Percentiles rank a stretch among this genome's conserved stretches.
These are phyloP conservation scores for Cryptosporidium viatorum DNA, from an alignment of 169 alveolate species.

Conservation along the genomic window DNA sequence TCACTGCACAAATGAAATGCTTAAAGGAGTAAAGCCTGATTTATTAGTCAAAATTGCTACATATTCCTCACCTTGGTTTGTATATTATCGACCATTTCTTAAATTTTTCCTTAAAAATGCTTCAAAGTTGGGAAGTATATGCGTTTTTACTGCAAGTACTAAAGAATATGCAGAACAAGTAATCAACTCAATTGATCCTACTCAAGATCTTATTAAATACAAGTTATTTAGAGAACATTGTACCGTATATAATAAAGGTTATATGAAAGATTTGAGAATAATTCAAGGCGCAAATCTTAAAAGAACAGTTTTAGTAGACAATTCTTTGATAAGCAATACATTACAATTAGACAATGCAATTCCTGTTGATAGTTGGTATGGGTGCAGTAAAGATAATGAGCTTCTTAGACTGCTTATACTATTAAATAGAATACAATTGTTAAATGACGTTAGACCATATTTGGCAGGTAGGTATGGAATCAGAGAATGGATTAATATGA, in stretches of 20 bases:
- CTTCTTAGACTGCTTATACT: slow-evolving; percentile 79
- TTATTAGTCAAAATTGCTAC: slow-evolving; percentile 79
- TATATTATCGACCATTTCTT: slow-evolving; percentile 80
- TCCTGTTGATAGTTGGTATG: slow-evolving; percentile 88
- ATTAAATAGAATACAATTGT: slow-evolving; percentile 46
- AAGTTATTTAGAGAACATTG: slow-evolving; percentile 83
- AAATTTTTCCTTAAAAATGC: slow-evolving; percentile 78
- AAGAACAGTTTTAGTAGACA: slow-evolving; percentile 85
- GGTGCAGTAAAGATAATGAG: slow-evolving; percentile 82
- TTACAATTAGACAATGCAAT: slow-evolving; percentile 86
- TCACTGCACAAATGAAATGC: slow-evolving; percentile 82
- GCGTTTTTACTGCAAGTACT: slow-evolving; percentile 83
- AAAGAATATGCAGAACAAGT: slow-evolving; percentile 83
- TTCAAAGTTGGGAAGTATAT: slow-evolving; percentile 78
- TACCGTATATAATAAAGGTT: slow-evolving; percentile 77
- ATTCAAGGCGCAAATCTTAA: slow-evolving; percentile 81
- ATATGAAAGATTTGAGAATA: slow-evolving; percentile 83
- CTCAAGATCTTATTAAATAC: slow-evolving; percentile 66
- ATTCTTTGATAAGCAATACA: slow-evolving; percentile 83
- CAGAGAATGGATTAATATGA: slow-evolving; percentile 61
- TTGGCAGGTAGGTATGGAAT: slow-evolving; percentile 64
- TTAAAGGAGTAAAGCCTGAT: slow-evolving; percentile 78
- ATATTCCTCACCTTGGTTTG: slow-evolving; percentile 77
- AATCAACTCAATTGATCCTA: slow-evolving; percentile 81
- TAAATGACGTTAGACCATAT: slow-evolving; percentile 69